Evolutionary conservation across 208 protist genomes (phyloP).

Genomic region (Trypanosoma boissoni): DNA sequence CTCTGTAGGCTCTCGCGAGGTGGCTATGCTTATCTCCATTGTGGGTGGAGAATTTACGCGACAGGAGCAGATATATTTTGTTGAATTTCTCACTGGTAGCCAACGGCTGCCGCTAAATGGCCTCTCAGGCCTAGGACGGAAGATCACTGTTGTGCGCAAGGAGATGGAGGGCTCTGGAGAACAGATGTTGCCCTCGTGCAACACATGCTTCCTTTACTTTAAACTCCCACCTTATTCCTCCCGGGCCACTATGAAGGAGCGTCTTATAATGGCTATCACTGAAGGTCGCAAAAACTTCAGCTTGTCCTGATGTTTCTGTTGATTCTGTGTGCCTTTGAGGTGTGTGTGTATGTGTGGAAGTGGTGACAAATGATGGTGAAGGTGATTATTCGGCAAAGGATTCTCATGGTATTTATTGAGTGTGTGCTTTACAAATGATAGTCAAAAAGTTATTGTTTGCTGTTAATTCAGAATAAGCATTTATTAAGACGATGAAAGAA

Average conservation of each 20-base stretch:
- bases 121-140: constrained; percentile 57
- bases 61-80: constrained; percentile 68
- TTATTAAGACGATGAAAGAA: too few species aligned
- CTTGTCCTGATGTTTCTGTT: constrained; percentile 52
- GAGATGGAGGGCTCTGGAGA: constrained; percentile 67
- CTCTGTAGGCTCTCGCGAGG: constrained; percentile 45
- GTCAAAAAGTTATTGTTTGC: too few species aligned
- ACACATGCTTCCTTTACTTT: constrained; percentile 91
- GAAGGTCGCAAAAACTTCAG: constrained; percentile 87
- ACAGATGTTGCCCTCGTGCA: constrained; percentile 85
- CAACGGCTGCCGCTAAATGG: constrained; percentile 79
- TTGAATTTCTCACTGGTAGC: constrained; percentile 90
- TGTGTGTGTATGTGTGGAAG: too few species aligned
- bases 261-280: constrained; percentile 72
- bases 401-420: too few species aligned
- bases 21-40: constrained; percentile 67
- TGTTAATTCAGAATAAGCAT: too few species aligned
- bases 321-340: neutral
- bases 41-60: constrained; percentile 66
- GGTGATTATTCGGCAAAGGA: too few species aligned
- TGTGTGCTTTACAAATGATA: too few species aligned
- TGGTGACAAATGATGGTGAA: too few species aligned
- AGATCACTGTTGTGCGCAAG: constrained; percentile 82
- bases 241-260: constrained; percentile 58
- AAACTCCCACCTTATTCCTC: constrained; percentile 88